These are phyloP conservation scores for Gomphus bonarii DNA, from an alignment of 1,284 basidiomycete species.

Conservation along the genomic window DNA sequence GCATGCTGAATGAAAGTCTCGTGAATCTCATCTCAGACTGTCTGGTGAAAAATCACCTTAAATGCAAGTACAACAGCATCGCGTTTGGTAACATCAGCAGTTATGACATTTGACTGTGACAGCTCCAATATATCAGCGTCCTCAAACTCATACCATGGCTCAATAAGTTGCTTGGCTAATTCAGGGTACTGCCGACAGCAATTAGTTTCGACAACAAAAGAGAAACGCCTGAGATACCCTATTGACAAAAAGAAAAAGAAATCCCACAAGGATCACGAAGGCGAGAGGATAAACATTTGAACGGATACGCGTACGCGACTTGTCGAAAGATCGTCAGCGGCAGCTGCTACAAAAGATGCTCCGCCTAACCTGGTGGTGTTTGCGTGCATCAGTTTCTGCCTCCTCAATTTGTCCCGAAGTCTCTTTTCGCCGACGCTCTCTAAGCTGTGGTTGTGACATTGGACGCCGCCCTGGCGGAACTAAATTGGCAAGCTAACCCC, in stretches of 20 bases:
- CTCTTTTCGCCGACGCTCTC: constrained; percentile 3
- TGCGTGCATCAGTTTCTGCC: not conserved
- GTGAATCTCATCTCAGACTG: not conserved
- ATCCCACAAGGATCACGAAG: not conserved
- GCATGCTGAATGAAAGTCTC: constrained; percentile 43
- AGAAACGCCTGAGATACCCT: not conserved
- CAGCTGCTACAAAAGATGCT: not conserved
- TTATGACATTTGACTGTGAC: constrained; percentile 19
- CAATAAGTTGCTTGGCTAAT: constrained; percentile 12
- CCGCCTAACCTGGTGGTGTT: not conserved
- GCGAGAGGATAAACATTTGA: constrained; percentile 1
- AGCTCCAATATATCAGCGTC: not conserved
- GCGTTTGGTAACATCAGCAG: constrained; percentile 51
- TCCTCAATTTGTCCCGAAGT: not conserved
- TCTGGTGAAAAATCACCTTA: constrained; percentile 41
- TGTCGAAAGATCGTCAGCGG: not conserved
- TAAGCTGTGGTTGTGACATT: constrained; percentile 3
- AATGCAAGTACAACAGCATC: constrained; percentile 70
- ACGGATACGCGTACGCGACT: not conserved
- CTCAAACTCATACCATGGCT: constrained; percentile 14
- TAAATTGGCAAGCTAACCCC: not conserved
- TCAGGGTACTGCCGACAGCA: constrained; percentile 11
- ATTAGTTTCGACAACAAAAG: not conserved
- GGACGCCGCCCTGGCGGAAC: no score
- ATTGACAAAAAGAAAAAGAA: not conserved